Evolutionary conservation across 768 basidiomycete species (phyloP).

Genomic region (Boletus bicolor): DNA sequence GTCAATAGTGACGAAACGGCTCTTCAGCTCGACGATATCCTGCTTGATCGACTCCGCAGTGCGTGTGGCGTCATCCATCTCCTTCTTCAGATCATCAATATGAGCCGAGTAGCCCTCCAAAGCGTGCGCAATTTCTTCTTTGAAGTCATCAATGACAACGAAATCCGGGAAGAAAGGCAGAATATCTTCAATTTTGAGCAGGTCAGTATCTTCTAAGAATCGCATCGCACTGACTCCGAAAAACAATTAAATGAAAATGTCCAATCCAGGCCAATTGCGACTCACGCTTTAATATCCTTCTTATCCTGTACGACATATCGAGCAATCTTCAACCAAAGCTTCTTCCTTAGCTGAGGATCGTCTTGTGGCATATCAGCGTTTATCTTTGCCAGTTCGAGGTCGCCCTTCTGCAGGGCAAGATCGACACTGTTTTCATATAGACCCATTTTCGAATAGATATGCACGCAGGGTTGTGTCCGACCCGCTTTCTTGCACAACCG

Average conservation of each 20-base stretch:
- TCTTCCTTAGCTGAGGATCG: conserved; percentile 82
- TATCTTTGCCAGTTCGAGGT: conserved; percentile 90
- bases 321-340: conserved; percentile 98
- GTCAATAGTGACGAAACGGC: conserved; percentile 90
- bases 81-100: conserved; percentile 83
- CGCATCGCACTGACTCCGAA: conserved; percentile 76
- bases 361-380: conserved; percentile 96
- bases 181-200: conserved; percentile 98
- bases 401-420: conserved; percentile 89
- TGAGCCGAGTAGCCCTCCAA: conserved; percentile 91
- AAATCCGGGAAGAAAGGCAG: conserved; percentile 99
- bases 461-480: conserved; percentile 85
- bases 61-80: conserved; percentile 95
- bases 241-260: neutral
- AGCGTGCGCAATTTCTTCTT: conserved; percentile 95
- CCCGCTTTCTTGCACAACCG: conserved; percentile 83
- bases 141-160: conserved; percentile 98
- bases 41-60: conserved; percentile 92
- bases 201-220: conserved; percentile 90
- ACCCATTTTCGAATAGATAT: conserved; percentile 97
- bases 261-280: conserved; percentile 14
- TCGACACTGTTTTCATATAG: conserved; percentile 96
- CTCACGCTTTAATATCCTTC: conserved; percentile 96
- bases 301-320: conserved; percentile 97
- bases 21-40: conserved; percentile 81